Evolutionary conservation across 371 early-diverging fungal genomes (phyloP).

Genomic region (Globomyces sp.): DNA sequence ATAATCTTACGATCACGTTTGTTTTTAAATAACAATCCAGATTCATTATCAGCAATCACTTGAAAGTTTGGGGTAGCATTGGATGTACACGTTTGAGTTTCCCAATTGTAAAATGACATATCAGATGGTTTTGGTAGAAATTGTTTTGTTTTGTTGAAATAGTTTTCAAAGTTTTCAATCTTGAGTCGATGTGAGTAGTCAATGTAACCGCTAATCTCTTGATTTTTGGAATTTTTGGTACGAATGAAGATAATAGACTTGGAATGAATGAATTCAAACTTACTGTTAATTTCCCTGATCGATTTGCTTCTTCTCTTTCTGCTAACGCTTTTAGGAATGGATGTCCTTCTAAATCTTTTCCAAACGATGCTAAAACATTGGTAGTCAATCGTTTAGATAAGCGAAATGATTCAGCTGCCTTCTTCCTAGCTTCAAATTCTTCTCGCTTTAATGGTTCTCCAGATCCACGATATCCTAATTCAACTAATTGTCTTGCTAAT

Average conservation of each 20-base stretch:
- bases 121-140: conserved; percentile 50
- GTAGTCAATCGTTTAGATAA: conserved; percentile 47
- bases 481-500: conserved; percentile 58
- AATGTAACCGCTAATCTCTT: conserved; percentile 57
- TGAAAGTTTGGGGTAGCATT: conserved; percentile 59
- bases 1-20: conserved; percentile 59
- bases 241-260: conserved; percentile 56
- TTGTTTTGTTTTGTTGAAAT: conserved; percentile 38
- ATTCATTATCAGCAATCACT: conserved; percentile 58
- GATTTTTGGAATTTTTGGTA: conserved; percentile 44
- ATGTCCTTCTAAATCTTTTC: conserved; percentile 38
- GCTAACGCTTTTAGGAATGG: conserved; percentile 53
- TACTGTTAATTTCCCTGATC: conserved; percentile 56
- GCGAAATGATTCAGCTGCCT: conserved; percentile 53
- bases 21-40: conserved; percentile 56
- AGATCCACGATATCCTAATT: conserved; percentile 55
- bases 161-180: conserved; percentile 53
- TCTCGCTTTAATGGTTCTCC: conserved; percentile 58
- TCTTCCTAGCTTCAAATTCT: conserved; percentile 53
- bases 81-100: conserved; percentile 52
- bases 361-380: conserved; percentile 46
- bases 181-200: conserved; percentile 58
- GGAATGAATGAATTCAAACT: neutral
- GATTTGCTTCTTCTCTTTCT: conserved; percentile 56
- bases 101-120: conserved; percentile 60